Percentiles rank a stretch among this genome's conserved stretches.
Evolutionary conservation across 1,284 basidiomycete species (phyloP).

Genomic region (Polyporus tsugae): DNA sequence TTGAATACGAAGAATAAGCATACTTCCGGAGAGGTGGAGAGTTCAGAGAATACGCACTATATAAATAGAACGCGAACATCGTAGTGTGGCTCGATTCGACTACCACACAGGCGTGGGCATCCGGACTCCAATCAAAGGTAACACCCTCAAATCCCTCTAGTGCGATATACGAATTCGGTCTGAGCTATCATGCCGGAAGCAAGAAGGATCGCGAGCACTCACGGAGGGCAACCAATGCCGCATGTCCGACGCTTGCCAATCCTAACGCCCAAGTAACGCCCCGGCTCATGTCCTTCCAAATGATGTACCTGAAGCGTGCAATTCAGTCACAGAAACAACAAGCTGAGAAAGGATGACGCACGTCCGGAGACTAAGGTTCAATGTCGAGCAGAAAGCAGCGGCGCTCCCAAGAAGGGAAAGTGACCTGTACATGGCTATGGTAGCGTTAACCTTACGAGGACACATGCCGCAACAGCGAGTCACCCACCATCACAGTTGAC

Average conservation of each 20-base stretch:
- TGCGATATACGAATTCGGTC: too few relatives aligned
- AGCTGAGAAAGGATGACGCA: background rate
- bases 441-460: background rate
- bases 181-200: background rate
- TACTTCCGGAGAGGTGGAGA: background rate
- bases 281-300: constrained; percentile 30
- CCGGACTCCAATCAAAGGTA: constrained; percentile 14
- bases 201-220: constrained; percentile 3
- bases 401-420: constrained; percentile 25
- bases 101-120: constrained; percentile 17
- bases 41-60: constrained; percentile 20
- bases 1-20: background rate
- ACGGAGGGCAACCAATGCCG: constrained; percentile 25
- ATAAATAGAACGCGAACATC: constrained; percentile 30
- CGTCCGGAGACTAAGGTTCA: constrained; percentile 28
- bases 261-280: constrained; percentile 21
- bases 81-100: constrained; percentile 21
- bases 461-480: too few relatives aligned
- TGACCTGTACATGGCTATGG: constrained; percentile 24
- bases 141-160: constrained; percentile 26
- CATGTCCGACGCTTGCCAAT: constrained; percentile 21
- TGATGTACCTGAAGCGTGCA: constrained; percentile 21
- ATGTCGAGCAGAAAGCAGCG: constrained; percentile 25
- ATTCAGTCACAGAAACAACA: background rate
- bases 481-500: constrained; percentile 25